Conservation (phyloP, 2,329 filamentous ascomycete species). For the Aspergillus sp. region DNA sequence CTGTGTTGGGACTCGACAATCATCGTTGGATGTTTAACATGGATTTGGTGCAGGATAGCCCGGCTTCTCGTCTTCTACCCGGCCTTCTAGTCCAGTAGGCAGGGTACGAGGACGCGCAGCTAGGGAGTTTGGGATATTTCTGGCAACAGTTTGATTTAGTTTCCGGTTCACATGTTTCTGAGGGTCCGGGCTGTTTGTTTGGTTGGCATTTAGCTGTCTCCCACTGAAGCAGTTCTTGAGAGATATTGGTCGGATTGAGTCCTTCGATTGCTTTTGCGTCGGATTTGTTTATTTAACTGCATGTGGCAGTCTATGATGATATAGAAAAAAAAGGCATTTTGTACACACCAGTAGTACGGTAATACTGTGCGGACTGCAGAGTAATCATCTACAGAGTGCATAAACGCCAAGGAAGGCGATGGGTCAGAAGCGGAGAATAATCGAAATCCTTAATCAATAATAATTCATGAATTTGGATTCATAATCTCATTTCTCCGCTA, state of each 20-base stretch:
- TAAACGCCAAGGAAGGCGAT: not conserved
- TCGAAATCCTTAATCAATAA: not conserved
- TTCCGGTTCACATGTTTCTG: not conserved
- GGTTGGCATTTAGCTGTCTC: not conserved
- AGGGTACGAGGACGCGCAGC: not conserved
- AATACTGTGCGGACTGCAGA: too few relatives aligned
- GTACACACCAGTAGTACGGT: not conserved
- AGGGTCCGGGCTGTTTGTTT: not conserved
- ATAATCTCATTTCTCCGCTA: too few relatives aligned
- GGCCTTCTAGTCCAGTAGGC: slow-evolving; percentile 12
- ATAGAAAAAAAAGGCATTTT: not conserved
- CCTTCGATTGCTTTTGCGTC: not conserved
- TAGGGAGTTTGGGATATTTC: not conserved
- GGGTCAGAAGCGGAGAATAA: not conserved
- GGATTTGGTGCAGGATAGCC: not conserved
- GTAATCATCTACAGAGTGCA: not conserved
- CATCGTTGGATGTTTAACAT: slow-evolving; percentile 9
- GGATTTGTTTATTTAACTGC: not conserved
- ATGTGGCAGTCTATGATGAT: not conserved
- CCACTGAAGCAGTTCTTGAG: not conserved
- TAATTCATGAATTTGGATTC: too few relatives aligned
- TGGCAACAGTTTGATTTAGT: not conserved
- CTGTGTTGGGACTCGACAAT: slow-evolving; percentile 1
- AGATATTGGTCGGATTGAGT: not conserved
- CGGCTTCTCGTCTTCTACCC: slow-evolving; percentile 7